Conservation (phyloP, 2,329 filamentous ascomycete species). For the Botrytis squamosa region DNA sequence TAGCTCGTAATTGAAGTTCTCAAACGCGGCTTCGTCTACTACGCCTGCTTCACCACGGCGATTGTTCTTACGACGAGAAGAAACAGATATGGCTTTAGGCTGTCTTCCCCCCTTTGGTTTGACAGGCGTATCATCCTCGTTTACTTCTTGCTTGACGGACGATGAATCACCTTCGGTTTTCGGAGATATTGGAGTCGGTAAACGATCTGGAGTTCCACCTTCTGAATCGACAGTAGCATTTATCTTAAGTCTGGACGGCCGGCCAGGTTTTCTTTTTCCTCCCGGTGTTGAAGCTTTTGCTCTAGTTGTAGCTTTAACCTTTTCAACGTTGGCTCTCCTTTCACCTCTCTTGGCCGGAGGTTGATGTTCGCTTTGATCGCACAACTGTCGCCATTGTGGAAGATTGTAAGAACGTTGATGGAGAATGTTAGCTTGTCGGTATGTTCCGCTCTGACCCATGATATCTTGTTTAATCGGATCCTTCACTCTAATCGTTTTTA, state of each 20-base stretch:
- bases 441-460: conserved; percentile 90
- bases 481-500: conserved; percentile 90
- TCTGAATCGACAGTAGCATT: conserved; percentile 27
- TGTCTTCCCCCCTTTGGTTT: conserved; percentile 45
- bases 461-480: conserved; percentile 99
- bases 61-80: conserved; percentile 84
- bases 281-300: conserved; percentile 31
- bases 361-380: conserved; percentile 93
- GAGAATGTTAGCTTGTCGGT: conserved; percentile 95
- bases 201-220: conserved; percentile 47
- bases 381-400: conserved; percentile 91
- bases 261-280: conserved; percentile 29
- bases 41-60: conserved; percentile 75
- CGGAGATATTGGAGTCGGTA: conserved; percentile 55
- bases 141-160: conserved; percentile 39
- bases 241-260: conserved; percentile 32
- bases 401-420: conserved; percentile 96
- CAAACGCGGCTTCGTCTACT: conserved; percentile 87
- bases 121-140: conserved; percentile 48
- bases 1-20: conserved; percentile 86
- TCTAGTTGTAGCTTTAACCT: conserved; percentile 34
- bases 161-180: conserved; percentile 41
- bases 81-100: conserved; percentile 65
- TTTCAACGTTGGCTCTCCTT: conserved; percentile 55
- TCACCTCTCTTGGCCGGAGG: conserved; percentile 88